These are phyloP conservation scores for Trichoderma koningiopsis DNA, from an alignment of 2,329 filamentous ascomycete species.

Conservation along the genomic window DNA sequence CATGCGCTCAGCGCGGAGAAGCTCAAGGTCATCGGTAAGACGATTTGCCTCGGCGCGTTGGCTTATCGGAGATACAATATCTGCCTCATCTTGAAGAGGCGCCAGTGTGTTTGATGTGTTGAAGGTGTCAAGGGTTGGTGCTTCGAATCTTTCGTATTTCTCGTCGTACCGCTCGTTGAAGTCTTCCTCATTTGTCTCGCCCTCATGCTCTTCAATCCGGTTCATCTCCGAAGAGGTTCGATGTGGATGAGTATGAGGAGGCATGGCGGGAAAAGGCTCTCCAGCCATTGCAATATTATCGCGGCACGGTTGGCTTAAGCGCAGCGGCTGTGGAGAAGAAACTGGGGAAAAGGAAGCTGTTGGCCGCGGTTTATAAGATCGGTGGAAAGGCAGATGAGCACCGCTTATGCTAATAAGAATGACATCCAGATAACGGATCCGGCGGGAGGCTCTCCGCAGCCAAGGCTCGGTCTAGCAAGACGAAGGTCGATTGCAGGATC, in stretches of 20 bases:
- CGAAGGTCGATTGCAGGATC: neutral
- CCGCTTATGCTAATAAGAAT: neutral
- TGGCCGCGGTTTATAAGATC: constrained; percentile 5
- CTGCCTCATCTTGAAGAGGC: constrained; percentile 30
- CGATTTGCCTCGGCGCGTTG: constrained; percentile 42
- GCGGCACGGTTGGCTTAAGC: constrained; percentile 1
- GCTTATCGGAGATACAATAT: constrained; percentile 31
- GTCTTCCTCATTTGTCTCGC: constrained; percentile 9
- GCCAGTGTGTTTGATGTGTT: constrained; percentile 38
- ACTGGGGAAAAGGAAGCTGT: neutral
- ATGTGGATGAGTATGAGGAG: neutral
- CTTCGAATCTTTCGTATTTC: constrained; percentile 22
- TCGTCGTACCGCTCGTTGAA: constrained; percentile 15
- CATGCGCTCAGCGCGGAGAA: constrained; percentile 50
- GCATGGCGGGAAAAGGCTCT: constrained; percentile 6
- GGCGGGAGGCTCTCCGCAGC: constrained; percentile 19
- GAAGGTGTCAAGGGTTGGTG: constrained; percentile 36
- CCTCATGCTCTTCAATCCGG: neutral
- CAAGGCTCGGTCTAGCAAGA: neutral
- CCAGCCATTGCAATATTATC: constrained; percentile 14
- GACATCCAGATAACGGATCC: constrained; percentile 9
- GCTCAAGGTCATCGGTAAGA: constrained; percentile 52
- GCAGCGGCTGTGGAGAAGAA: constrained; percentile 2
- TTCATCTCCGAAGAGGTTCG: constrained; percentile 13
- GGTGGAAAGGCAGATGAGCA: neutral